Evolutionary conservation across 2,329 filamentous ascomycete genomes (phyloP).

Genomic region (Pseudopithomyces maydicus): DNA sequence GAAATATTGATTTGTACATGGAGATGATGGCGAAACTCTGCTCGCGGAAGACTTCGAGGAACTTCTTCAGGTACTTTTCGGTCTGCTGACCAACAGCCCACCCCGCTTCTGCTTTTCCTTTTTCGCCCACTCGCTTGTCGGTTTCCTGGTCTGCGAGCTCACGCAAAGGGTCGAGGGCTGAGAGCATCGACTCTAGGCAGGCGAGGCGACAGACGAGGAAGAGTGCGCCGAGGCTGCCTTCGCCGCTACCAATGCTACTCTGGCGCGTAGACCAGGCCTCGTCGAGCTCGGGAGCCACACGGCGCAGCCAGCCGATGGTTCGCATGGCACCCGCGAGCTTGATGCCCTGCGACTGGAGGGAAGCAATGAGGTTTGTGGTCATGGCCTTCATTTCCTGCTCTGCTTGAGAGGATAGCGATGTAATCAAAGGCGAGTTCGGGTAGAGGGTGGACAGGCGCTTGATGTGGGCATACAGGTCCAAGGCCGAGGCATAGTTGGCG

Average conservation of each 20-base stretch:
- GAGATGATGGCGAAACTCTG: slow-evolving; percentile 96
- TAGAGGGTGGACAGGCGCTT: slow-evolving; percentile 83
- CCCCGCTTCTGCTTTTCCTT: slow-evolving; percentile 47
- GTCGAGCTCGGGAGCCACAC: slow-evolving; percentile 82
- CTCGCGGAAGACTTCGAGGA: slow-evolving; percentile 96
- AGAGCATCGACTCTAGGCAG: slow-evolving; percentile 78
- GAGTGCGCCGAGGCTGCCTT: slow-evolving; percentile 77
- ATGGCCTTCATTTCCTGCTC: slow-evolving; percentile 88
- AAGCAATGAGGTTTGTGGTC: slow-evolving; percentile 79
- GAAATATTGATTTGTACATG: slow-evolving; percentile 90
- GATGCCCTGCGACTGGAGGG: slow-evolving; percentile 75
- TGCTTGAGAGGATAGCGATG: slow-evolving; percentile 74
- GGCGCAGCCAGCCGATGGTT: slow-evolving; percentile 87
- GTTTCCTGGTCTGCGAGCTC: slow-evolving; percentile 90
- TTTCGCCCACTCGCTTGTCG: slow-evolving; percentile 45
- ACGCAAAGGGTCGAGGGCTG: slow-evolving; percentile 81
- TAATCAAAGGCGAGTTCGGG: slow-evolving; percentile 75
- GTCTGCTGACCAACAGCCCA: slow-evolving; percentile 86
- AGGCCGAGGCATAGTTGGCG: slow-evolving; percentile 82
- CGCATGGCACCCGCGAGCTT: slow-evolving; percentile 90
- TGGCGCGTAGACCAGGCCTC: slow-evolving; percentile 40
- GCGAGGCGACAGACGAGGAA: slow-evolving; percentile 86
- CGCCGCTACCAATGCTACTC: slow-evolving; percentile 41
- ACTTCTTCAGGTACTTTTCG: slow-evolving; percentile 90
- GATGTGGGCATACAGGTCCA: slow-evolving; percentile 94